phyloP scores from a whole-genome alignment of 108 stramenopile genomes.

The Cyclotella sp. region DNA sequence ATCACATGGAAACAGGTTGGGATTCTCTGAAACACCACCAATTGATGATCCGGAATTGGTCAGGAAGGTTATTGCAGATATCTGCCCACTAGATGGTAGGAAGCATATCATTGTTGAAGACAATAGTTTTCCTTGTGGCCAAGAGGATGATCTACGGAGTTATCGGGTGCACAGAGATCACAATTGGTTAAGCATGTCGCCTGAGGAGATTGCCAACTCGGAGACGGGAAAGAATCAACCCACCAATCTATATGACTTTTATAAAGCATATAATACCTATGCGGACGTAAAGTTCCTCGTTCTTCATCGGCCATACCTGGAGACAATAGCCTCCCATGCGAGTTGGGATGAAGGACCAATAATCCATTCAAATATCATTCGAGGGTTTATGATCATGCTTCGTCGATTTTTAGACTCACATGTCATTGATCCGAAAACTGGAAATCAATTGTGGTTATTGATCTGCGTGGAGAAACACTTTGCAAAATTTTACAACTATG shows the following conservation, averaged over 20 bases:
- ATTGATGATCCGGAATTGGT: constrained; percentile 35
- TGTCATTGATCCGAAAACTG: constrained; percentile 13
- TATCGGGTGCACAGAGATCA: constrained; percentile 40
- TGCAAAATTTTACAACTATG: constrained; percentile 27
- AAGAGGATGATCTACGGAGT: constrained; percentile 26
- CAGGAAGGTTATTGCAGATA: constrained; percentile 13
- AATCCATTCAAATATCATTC: constrained; percentile 36
- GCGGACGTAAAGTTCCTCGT: constrained; percentile 47
- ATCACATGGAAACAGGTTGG: not conserved
- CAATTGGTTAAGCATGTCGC: constrained; percentile 31
- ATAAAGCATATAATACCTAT: constrained; percentile 35
- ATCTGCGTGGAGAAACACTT: constrained; percentile 40
- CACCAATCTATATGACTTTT: constrained; percentile 30
- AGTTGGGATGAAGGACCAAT: constrained; percentile 32
- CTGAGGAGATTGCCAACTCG: constrained; percentile 33
- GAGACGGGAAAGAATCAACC: constrained; percentile 25
- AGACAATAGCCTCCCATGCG: constrained; percentile 38
- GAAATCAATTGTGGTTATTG: constrained; percentile 25
- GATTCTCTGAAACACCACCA: constrained; percentile 15
- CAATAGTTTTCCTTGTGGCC: constrained; percentile 41
- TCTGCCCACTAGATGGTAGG: constrained; percentile 38
- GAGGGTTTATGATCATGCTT: constrained; percentile 37
- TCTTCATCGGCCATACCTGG: constrained; percentile 39
- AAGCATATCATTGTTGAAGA: constrained; percentile 38
- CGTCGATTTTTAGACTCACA: constrained; percentile 37